Conservation (phyloP, 192 early-diverging fungal species). For the Entomortierella beljakovae region DNA sequence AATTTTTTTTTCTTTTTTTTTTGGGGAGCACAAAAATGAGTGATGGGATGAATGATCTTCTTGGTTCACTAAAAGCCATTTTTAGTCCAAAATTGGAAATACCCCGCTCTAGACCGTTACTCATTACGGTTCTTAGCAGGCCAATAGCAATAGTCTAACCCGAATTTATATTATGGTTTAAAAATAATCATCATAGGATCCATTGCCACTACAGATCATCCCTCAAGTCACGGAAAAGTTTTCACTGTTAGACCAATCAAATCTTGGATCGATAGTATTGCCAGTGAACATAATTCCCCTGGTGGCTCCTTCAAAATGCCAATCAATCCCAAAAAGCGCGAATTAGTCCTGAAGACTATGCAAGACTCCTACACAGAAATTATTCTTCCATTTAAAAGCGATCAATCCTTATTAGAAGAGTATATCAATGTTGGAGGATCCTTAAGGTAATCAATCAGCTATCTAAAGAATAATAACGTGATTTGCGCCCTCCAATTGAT, state of each 20-base stretch:
- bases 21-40: no score
- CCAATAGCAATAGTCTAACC: no score
- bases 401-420: constrained; percentile 79
- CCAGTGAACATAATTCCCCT: constrained; percentile 40
- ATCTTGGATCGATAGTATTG: constrained; percentile 53
- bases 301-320: constrained; percentile 8
- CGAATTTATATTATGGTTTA: background rate
- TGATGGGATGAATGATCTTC: no score
- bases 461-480: no score
- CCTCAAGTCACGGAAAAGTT: constrained; percentile 13
- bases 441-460: constrained; percentile 74
- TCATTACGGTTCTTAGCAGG: no score
- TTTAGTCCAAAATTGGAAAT: no score
- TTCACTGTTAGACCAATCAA: constrained; percentile 47
- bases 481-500: no score
- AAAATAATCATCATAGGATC: background rate
- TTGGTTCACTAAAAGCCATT: no score
- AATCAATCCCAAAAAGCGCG: no score
- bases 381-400: constrained; percentile 80
- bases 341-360: constrained; percentile 70
- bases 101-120: no score
- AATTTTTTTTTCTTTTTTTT: background rate
- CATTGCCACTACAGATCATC: background rate
- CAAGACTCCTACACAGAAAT: constrained; percentile 82
- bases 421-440: constrained; percentile 83